Evolutionary conservation across 2,329 filamentous ascomycete species (phyloP), one percentile per base, ranked within the genome.

Genomic region (Cyanodermella asteris): DNA sequence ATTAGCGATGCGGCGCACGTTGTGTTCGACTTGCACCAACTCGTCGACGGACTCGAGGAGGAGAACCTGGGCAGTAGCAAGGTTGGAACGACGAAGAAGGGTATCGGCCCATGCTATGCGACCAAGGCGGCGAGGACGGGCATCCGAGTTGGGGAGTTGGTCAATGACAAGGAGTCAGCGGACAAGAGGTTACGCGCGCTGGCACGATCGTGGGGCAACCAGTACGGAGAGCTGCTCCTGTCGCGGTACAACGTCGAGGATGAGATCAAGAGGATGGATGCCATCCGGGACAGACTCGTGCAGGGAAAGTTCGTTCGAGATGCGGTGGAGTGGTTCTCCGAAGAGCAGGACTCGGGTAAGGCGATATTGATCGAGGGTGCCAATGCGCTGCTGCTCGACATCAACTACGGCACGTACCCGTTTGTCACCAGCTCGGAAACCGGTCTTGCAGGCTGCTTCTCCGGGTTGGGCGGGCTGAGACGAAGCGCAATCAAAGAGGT

Each of bases 291-390:
- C 46, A 46, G 41, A 38, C 28, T 39, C 38, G 22, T 39, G 51
- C n/a, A n/a, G 19, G 39, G 39, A 27, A 47, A 45, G 10, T 44
- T 46, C 35, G 40, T 54, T 26, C 43, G 51, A 31, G 49, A 54
- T 31, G 48, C 50, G 29, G 49, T 65, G 26, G 54, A 57, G 22
- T 53, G 67, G 30, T 49, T 66, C 24, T 52, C 59, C 33, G 55
- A 64, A 39, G n/a, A n/a, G n/a, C 20, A 21, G 14, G 20, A 21
- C 20, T 11, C 20, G 6, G 51, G 55, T 9, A 49, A 56, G 23
- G 56, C 58, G 36, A 65, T 66, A 32, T 53, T 71, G 5, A 58
- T 71, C 14, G 66, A 71, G 43, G 65, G 64, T 24, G 64, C 65
- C 24, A 69, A 72, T 36, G 65, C 65, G 7, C 51, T 69, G 24